Evolutionary conservation across 2,329 filamentous ascomycete genomes (phyloP), one percentile per base, ranked within the genome.

Genomic region (Neophaeococcomyces aloes): DNA sequence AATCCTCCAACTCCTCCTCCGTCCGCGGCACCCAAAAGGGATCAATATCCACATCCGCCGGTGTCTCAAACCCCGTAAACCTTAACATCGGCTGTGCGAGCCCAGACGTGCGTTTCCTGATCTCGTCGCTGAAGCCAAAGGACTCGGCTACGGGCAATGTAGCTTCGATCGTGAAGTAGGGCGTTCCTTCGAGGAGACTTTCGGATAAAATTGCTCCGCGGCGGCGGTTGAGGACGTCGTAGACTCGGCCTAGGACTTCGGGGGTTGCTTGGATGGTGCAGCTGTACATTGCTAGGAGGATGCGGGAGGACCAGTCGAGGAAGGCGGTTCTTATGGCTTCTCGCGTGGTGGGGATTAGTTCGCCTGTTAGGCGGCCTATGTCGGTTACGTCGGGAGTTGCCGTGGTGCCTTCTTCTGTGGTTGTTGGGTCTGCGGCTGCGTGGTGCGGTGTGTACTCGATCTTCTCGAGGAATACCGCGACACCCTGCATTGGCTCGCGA

Each of bases 1-100:
- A 67, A 69, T 98, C 91, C 71, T 98, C 91, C 40, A 98, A 66
- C 59, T 98, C 86, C 61, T 96, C 91, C 60, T 96, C 91, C 0
- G 89, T 96, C 52, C 86, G 87, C 1, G 91, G 91, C 36, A 94
- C 87, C 91, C 91, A 98, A 68, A 93, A 94, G 0, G 91, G 91
- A 68, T 98, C 91, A 65, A 95, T 83, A 61, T 96, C 33, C 15
- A 39, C 46, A 8, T 34, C 46, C 29, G 54, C 53, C 2, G 96
- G 71, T 54, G 94, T 76, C 63, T 95, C 86, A 59, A 88, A 98
- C 1, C 91, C 91, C 6, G 85, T 78, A 60, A 96, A 98, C 48
- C 94, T 82, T 29, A 98, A 73, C 70, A 96, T 91, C 38, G 91
- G 91, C 57, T 86, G 83, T 1, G 91, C 91, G 2, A 84, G 86